Base-by-base conservation (phyloP, 2,329 filamentous ascomycete species). In the Tolypocladium nubicola region DNA sequence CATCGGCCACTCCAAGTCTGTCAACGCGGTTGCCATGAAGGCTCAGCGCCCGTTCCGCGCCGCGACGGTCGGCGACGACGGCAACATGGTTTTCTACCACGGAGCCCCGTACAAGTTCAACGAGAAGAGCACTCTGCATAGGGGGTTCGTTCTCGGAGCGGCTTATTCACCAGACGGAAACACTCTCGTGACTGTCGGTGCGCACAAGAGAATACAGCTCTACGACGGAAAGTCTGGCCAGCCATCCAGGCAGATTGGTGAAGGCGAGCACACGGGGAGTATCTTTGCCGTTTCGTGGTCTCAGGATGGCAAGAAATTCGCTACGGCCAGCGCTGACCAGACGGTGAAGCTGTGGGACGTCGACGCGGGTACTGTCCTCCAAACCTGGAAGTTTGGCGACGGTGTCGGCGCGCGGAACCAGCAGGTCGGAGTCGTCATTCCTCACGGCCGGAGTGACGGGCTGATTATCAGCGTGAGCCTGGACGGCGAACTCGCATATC, bases 191-290 rank as follows among this genome's bases (percentile, higher is more conserved):
- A 96, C 88, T 55, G 93, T 97, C 2, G 93, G 94, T 41, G 90
- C 89, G n/a, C 94, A 99, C 73, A 86, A 86, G 70, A 85, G 84
- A 68, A 96, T 99, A 62, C 95, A 94, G 79, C 77, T 99, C 11
- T 99, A 97, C 70, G 91, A 99, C 70, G 94, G 93, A 61, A 96
- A 96, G 80, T 96, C 91, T 19, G 94, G 94, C 37, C 91, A 96
- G 68, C 81, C 87, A 1, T 89, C 85, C 50, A 82, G 77, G 59
- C 81, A 89, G 64, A 87, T 99, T 65, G 88, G 88, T 11, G 87
- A 93, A 62, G 86, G 84, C n/a, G 86, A 85, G 62, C 94, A 99
- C 71, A 93, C 86, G 7, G 94, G 94, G 53, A 96, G 90, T 69
- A 94, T 99, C 58, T 96, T 97, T 68, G 87, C 87, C 26, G 85